phyloP scores from a whole-genome alignment of 768 basidiomycete species.

The Boletus vermiculosoides region DNA sequence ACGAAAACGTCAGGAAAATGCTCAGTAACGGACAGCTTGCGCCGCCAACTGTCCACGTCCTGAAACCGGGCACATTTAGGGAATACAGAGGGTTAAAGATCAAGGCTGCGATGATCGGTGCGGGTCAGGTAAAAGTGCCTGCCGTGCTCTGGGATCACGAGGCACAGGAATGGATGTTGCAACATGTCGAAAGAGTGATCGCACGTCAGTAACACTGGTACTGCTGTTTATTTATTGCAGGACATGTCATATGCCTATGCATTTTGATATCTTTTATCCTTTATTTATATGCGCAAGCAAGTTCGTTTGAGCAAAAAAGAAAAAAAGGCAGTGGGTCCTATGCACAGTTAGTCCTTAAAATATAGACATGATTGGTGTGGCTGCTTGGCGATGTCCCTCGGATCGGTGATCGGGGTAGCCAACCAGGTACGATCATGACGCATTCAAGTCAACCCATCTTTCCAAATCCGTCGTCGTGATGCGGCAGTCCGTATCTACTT shows the following conservation, averaged over 20 bases:
- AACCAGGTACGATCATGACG: too few relatives aligned
- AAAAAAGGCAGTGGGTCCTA: too few relatives aligned
- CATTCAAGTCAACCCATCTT: too few relatives aligned
- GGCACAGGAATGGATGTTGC: slow-evolving; percentile 16
- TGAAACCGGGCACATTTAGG: slow-evolving; percentile 18
- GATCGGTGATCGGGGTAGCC: background rate
- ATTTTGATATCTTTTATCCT: background rate
- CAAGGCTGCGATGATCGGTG: slow-evolving; percentile 5
- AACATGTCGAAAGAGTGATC: slow-evolving; percentile 4
- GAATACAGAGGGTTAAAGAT: slow-evolving; percentile 14
- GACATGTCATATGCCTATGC: too few relatives aligned
- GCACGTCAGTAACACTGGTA: background rate
- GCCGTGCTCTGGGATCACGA: slow-evolving; percentile 17
- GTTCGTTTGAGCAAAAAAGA: too few relatives aligned
- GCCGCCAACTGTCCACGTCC: slow-evolving; percentile 14
- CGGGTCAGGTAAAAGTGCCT: slow-evolving; percentile 20
- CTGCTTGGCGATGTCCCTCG: too few relatives aligned
- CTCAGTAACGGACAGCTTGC: background rate
- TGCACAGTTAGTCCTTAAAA: too few relatives aligned
- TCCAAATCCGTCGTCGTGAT: too few relatives aligned
- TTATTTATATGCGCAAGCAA: background rate
- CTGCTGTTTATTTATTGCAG: too few relatives aligned
- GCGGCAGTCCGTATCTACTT: too few relatives aligned
- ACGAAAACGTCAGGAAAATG: background rate
- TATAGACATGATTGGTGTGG: too few relatives aligned